Conservation (phyloP, 2,329 filamentous ascomycete genomes). For the Dactylellina sp. region DNA sequence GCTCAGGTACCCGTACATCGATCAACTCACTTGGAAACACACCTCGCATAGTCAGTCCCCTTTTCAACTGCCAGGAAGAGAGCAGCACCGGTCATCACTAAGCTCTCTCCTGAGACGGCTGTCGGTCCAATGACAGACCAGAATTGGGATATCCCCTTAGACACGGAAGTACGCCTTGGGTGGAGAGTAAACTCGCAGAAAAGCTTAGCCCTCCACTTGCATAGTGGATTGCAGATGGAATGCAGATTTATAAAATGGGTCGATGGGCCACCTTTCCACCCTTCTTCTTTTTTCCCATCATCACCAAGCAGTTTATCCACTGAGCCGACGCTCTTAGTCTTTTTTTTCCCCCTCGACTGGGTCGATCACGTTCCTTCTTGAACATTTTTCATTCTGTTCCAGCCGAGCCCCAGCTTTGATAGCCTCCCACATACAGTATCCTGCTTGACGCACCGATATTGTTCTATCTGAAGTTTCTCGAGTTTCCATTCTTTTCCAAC, state of each 20-base stretch:
- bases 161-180: conserved; percentile 39
- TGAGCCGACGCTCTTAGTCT: conserved; percentile 44
- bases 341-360: conserved; percentile 46
- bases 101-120: conserved; percentile 49
- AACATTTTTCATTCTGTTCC: conserved; percentile 40
- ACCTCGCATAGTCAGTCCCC: too few species aligned
- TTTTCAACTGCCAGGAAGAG: conserved; percentile 55
- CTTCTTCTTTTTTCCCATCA: conserved; percentile 31
- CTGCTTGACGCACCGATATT: conserved; percentile 57
- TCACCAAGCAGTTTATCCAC: conserved; percentile 52
- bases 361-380: conserved; percentile 55
- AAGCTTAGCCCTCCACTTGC: conserved; percentile 52
- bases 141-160: conserved; percentile 44
- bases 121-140: conserved; percentile 37
- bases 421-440: conserved; percentile 38
- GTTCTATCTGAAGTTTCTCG: conserved; percentile 53
- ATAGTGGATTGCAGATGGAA: conserved; percentile 44
- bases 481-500: conserved; percentile 55
- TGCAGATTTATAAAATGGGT: conserved; percentile 57
- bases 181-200: conserved; percentile 29
- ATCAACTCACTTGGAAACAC: conserved; percentile 46
- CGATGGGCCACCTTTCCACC: conserved; percentile 50
- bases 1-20: conserved; percentile 53
- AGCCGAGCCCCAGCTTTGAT: conserved; percentile 41
- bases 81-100: conserved; percentile 37